Conservation (phyloP, 306 rosid species). For the Prunus padus region DNA sequence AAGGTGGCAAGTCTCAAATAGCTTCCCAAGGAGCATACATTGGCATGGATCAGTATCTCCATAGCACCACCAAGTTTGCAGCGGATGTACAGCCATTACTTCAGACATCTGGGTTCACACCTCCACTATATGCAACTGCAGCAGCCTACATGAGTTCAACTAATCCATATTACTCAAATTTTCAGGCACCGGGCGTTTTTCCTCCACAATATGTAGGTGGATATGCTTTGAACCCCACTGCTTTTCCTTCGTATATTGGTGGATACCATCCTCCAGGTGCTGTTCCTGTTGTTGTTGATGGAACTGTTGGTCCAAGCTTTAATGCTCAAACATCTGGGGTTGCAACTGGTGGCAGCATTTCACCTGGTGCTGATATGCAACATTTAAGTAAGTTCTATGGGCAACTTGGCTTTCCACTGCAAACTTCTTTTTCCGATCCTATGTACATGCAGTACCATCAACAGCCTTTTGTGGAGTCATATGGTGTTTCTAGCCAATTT, state of each 20-base stretch:
- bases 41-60: constrained; percentile 46
- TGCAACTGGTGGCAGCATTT: constrained; percentile 35
- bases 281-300: constrained; percentile 46
- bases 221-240: constrained; percentile 39
- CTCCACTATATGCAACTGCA: constrained; percentile 54
- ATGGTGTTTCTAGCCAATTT: constrained; percentile 41
- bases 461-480: constrained; percentile 37
- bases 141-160: constrained; percentile 53
- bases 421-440: constrained; percentile 52
- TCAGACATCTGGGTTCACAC: constrained; percentile 61
- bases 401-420: constrained; percentile 43
- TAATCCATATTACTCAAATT: constrained; percentile 46
- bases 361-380: constrained; percentile 38
- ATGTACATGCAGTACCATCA: constrained; percentile 42
- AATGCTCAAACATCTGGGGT: constrained; percentile 43
- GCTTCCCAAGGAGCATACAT: constrained; percentile 39
- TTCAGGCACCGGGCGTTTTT: constrained; percentile 36
- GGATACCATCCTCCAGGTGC: constrained; percentile 51
- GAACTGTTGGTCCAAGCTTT: constrained; percentile 37
- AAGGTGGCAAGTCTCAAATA: constrained; percentile 27
- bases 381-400: constrained; percentile 47
- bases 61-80: constrained; percentile 37
- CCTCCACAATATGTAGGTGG: constrained; percentile 49
- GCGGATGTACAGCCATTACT: constrained; percentile 50
- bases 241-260: constrained; percentile 38